Conservation (phyloP, 176 grass and related monocot genomes). For the maize (Zea mays) region Zm-B73-REFERENCE-NAM-5.0 NC_050096.1:278186501-278187000, state of each 20-base stretch:
- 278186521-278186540: constrained; percentile 6
- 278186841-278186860: neutral
- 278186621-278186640: too few species aligned
- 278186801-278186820: neutral
- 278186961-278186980: neutral
- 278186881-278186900: neutral
- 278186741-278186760: too few species aligned
- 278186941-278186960: too few species aligned
- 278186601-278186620: too few species aligned
- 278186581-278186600: too few species aligned
- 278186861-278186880: neutral
- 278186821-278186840: too few species aligned
- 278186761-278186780: neutral
- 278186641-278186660: too few species aligned
- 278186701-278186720: too few species aligned
- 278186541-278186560: constrained; percentile 39
- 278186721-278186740: too few species aligned
- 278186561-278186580: neutral
- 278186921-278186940: neutral
- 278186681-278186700: too few species aligned
- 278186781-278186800: neutral
- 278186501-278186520: constrained; percentile 2
- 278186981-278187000: neutral
- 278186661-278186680: too few species aligned
- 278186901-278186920: neutral